Evolutionary conservation across 345 rosid genomes (phyloP).

Genomic region (Bruguiera sexangula): DNA sequence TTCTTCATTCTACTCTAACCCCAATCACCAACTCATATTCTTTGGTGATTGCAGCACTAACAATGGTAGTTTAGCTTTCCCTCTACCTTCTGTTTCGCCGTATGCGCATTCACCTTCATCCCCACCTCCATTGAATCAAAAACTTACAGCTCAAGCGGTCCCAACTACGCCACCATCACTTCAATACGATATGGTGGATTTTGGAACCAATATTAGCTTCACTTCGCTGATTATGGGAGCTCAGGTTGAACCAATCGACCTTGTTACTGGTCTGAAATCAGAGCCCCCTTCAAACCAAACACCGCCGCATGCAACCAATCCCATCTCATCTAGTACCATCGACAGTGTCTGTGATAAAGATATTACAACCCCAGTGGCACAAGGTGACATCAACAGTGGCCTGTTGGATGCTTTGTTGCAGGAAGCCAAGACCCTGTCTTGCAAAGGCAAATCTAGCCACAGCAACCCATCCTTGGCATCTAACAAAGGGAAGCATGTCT

Average conservation of each 20-base stretch:
- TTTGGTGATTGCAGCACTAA: not conserved
- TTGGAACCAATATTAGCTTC: conserved; percentile 31
- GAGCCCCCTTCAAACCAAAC: conserved; percentile 58
- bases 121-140: conserved; percentile 14
- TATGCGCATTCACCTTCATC: conserved; percentile 20
- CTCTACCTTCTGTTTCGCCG: conserved; percentile 31
- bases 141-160: conserved; percentile 4
- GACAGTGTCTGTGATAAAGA: conserved; percentile 11
- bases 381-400: conserved; percentile 37
- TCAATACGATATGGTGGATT: conserved; percentile 6
- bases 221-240: conserved; percentile 57
- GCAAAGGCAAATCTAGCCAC: conserved; percentile 20
- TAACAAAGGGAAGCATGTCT: conserved; percentile 25
- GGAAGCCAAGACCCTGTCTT: conserved; percentile 45
- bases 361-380: conserved; percentile 10
- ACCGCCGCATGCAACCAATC: conserved; percentile 16
- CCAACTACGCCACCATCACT: conserved; percentile 9
- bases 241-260: conserved; percentile 21
- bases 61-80: conserved; percentile 24
- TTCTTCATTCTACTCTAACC: conserved; percentile 19
- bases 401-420: conserved; percentile 50
- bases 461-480: not conserved
- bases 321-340: conserved; percentile 12
- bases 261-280: conserved; percentile 1
- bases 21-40: conserved; percentile 17